These are phyloP conservation scores for Russula compacta DNA, from an alignment of 768 basidiomycete genomes.

Conservation along the genomic window DNA sequence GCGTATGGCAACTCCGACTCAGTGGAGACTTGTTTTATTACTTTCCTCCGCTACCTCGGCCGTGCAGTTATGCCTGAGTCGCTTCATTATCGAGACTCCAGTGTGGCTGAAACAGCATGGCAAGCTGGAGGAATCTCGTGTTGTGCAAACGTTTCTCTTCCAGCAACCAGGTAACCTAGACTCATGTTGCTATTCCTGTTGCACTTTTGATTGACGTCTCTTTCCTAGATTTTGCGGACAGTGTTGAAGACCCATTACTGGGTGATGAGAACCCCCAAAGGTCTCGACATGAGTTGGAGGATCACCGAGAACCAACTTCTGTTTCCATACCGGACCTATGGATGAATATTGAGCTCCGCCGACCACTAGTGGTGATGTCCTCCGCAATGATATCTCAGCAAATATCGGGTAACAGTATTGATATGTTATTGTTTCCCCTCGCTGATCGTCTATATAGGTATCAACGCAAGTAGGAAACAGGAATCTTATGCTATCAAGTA, in stretches of 20 bases:
- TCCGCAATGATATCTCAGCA: constrained; percentile 74
- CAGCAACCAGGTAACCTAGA: constrained; percentile 12
- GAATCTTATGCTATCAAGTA: constrained; percentile 1
- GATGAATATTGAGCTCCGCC: constrained; percentile 41
- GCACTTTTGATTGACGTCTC: constrained; percentile 19
- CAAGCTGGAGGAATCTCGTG: constrained; percentile 40
- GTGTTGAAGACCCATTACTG: constrained; percentile 11
- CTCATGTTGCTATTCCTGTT: not conserved
- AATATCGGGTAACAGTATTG: constrained; percentile 42
- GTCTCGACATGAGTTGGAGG: constrained; percentile 23
- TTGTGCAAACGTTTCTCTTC: constrained; percentile 38
- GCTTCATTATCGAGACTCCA: constrained; percentile 60
- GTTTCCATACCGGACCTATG: constrained; percentile 49
- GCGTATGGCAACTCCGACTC: constrained; percentile 52
- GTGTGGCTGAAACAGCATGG: constrained; percentile 50
- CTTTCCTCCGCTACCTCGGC: constrained; percentile 49
- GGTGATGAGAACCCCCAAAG: constrained; percentile 24
- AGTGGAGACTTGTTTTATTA: constrained; percentile 66
- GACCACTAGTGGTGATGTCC: constrained; percentile 55
- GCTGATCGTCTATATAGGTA: constrained; percentile 36
- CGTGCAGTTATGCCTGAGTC: constrained; percentile 46
- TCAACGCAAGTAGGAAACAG: constrained; percentile 51
- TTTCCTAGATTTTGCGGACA: constrained; percentile 17
- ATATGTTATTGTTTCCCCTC: not conserved
- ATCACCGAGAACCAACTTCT: constrained; percentile 22